Percentiles rank a stretch among this genome's conserved stretches.
Evolutionary conservation across 106 monocot species (phyloP).

Genomic region (Posidonia australis): DNA sequence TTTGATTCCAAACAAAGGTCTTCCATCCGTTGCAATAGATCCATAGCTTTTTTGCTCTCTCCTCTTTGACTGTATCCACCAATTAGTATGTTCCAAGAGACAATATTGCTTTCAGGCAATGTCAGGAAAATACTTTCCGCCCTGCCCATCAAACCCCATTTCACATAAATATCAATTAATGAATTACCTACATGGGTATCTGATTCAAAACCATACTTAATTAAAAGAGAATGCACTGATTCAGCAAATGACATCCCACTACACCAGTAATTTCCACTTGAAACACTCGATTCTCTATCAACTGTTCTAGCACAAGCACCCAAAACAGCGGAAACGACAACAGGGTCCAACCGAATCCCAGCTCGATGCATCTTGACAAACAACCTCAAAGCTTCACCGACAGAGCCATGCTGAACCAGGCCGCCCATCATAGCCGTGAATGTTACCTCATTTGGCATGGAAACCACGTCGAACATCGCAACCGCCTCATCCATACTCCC

Average conservation of each 20-base stretch:
- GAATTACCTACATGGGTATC: constrained; percentile 67
- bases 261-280: not conserved
- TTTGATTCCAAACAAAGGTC: constrained; percentile 44
- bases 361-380: constrained; percentile 58
- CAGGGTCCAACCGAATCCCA: constrained; percentile 41
- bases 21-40: constrained; percentile 44
- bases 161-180: constrained; percentile 65
- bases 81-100: constrained; percentile 84
- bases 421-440: constrained; percentile 92
- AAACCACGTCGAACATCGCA: constrained; percentile 46
- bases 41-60: constrained; percentile 35
- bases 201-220: constrained; percentile 49
- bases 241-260: constrained; percentile 17
- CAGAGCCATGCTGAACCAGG: constrained; percentile 36
- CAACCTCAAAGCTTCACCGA: constrained; percentile 42
- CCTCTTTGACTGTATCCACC: constrained; percentile 65
- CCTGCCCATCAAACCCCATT: constrained; percentile 36
- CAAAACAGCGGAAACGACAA: constrained; percentile 62
- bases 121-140: constrained; percentile 42
- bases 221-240: constrained; percentile 31
- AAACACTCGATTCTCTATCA: not conserved
- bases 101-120: constrained; percentile 37
- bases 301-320: constrained; percentile 47
- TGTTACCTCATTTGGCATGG: constrained; percentile 62
- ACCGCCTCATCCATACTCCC: constrained; percentile 36